phyloP scores from a whole-genome alignment of 2,329 filamentous ascomycete species.

The Ascomycota sp. region DNA sequence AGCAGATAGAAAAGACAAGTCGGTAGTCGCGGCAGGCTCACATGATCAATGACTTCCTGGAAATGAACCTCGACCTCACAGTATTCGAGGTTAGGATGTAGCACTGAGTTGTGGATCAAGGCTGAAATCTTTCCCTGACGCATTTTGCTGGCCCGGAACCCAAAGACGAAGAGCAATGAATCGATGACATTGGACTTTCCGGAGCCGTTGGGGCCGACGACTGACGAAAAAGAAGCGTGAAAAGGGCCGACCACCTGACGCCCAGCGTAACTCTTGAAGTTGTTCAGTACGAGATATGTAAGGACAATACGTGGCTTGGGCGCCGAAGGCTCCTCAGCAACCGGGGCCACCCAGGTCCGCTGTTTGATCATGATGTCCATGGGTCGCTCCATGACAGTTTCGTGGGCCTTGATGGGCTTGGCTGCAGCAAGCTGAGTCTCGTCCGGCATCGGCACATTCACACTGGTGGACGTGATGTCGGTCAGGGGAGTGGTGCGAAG shows the following conservation, averaged over 20 bases:
- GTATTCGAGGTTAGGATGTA: conserved; percentile 61
- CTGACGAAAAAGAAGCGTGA: conserved; percentile 89
- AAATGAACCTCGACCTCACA: conserved; percentile 97
- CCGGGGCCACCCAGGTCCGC: conserved; percentile 41
- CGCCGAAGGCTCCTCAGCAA: conserved; percentile 49
- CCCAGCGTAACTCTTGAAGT: conserved; percentile 98
- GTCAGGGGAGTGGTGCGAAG: conserved; percentile 35
- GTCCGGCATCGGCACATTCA: conserved; percentile 24
- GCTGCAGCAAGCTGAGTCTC: conserved; percentile 22
- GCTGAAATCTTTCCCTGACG: conserved; percentile 95
- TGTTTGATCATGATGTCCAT: conserved; percentile 89
- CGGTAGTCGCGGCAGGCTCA: conserved; percentile 11
- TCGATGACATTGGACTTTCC: conserved; percentile 99
- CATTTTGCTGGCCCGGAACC: conserved; percentile 98
- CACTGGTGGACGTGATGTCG: conserved; percentile 46
- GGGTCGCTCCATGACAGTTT: conserved; percentile 62
- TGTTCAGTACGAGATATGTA: conserved; percentile 72
- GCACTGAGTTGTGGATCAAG: conserved; percentile 87
- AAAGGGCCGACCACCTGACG: conserved; percentile 90
- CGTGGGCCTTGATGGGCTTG: conserved; percentile 53
- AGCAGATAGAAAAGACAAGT: conserved; percentile 3
- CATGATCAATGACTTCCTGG: conserved; percentile 75
- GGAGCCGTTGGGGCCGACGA: conserved; percentile 92
- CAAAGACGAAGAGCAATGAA: conserved; percentile 93
- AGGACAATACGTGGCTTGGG: conserved; percentile 81